These are phyloP conservation scores for Hypoxylon cercidicola DNA, from an alignment of 495 filamentous ascomycete species.

Conservation along the genomic window DNA sequence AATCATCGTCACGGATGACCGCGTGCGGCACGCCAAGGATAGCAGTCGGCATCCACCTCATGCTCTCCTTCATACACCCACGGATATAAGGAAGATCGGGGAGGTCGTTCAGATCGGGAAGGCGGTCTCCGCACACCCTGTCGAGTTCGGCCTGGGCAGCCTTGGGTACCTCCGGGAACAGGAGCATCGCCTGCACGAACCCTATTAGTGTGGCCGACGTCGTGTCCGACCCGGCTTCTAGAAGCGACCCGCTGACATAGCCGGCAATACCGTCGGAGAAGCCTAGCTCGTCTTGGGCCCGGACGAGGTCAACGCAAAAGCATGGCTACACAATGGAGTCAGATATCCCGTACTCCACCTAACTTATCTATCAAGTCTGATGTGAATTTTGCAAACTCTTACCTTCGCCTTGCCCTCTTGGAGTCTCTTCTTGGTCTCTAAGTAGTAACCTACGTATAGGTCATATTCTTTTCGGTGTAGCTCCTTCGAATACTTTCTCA, in stretches of 20 bases:
- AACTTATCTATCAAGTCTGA: too few species aligned
- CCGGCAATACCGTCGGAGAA: constrained; percentile 54
- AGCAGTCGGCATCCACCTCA: constrained; percentile 65
- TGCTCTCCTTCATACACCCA: constrained; percentile 62
- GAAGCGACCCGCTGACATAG: constrained; percentile 62
- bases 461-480: constrained; percentile 43
- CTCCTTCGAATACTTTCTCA: constrained; percentile 40
- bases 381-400: background rate
- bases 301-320: constrained; percentile 53
- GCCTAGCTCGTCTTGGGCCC: constrained; percentile 49
- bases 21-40: constrained; percentile 65
- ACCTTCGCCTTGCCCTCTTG: constrained; percentile 45
- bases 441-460: constrained; percentile 54
- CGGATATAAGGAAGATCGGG: constrained; percentile 59
- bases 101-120: constrained; percentile 62
- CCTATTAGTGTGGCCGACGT: constrained; percentile 61
- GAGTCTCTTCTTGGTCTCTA: constrained; percentile 49
- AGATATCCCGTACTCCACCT: background rate
- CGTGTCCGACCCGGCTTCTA: constrained; percentile 70
- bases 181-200: constrained; percentile 68
- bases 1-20: constrained; percentile 57
- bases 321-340: constrained; percentile 42
- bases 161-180: constrained; percentile 59
- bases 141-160: constrained; percentile 67
- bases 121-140: constrained; percentile 57